These are phyloP conservation scores for Aegilops longissima DNA, from an alignment of 176 grass and related monocot genomes.

Conservation along the genomic window DNA sequence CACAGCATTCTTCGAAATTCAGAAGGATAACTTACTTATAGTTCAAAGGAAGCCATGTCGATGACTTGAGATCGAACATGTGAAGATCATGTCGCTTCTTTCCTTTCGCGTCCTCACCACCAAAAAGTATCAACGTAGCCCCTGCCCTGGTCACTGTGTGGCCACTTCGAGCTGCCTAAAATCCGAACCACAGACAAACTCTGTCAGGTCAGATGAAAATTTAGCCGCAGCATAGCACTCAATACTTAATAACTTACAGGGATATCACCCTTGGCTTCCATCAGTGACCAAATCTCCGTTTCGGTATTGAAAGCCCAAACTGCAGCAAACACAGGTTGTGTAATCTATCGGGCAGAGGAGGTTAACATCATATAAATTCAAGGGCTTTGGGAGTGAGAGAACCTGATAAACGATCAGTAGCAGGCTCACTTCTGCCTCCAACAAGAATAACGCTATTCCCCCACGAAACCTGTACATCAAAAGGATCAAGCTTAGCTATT, in stretches of 20 bases:
- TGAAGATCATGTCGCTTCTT: conserved; percentile 94
- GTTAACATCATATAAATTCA: neutral
- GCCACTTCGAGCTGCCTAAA: conserved; percentile 76
- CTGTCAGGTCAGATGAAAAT: neutral
- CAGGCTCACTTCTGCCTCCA: conserved; percentile 89
- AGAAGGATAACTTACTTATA: conserved; percentile 67
- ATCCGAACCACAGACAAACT: conserved; percentile 21
- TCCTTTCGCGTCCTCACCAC: conserved; percentile 84
- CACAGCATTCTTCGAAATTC: neutral
- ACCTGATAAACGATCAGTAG: conserved; percentile 79
- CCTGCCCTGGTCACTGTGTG: conserved; percentile 88
- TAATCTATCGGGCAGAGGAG: conserved; percentile 23
- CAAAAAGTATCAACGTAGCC: conserved; percentile 83
- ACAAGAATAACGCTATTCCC: conserved; percentile 80
- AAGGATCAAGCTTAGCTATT: conserved; percentile 3
- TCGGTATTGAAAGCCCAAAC: conserved; percentile 89
- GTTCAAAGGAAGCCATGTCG: conserved; percentile 96
- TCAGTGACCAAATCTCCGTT: conserved; percentile 71
- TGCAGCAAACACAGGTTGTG: conserved; percentile 40
- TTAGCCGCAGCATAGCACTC: conserved; percentile 2
- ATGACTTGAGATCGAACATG: conserved; percentile 94
- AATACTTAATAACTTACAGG: conserved; percentile 63
- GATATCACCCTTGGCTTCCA: conserved; percentile 92
- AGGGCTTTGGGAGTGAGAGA: conserved; percentile 21
- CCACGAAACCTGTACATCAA: conserved; percentile 65